Percentiles rank a stretch among this genome's conserved stretches.
Evolutionary conservation across 1,284 basidiomycete genomes (phyloP).

Genomic region (Meira nashicola): DNA sequence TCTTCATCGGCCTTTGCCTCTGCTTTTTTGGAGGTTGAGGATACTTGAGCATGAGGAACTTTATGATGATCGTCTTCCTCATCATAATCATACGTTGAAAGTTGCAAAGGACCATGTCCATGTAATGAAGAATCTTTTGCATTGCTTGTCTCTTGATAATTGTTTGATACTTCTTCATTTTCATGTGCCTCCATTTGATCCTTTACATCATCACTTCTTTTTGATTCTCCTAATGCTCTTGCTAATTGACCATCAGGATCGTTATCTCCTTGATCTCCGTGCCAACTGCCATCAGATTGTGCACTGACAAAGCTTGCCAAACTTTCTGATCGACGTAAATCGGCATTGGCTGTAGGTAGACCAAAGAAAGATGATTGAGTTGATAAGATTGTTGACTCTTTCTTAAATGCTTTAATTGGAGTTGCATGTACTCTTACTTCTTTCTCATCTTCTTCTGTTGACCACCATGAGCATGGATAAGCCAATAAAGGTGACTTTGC

Average conservation of each 20-base stretch:
- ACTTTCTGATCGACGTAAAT: constrained; percentile 7
- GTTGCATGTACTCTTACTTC: neutral
- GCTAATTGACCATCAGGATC: constrained; percentile 43
- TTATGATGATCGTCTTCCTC: neutral
- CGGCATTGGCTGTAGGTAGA: neutral
- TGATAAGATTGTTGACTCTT: neutral
- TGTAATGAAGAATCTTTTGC: too few species aligned
- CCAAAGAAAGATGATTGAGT: too few species aligned
- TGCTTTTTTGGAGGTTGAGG: neutral
- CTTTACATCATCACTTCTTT: too few species aligned
- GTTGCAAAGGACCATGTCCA: neutral
- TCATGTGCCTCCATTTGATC: neutral
- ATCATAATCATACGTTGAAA: neutral
- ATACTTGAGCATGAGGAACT: neutral
- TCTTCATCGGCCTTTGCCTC: neutral
- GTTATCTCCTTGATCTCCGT: constrained; percentile 38
- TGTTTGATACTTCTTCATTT: neutral
- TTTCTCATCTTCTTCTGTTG: neutral
- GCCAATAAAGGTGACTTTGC: neutral
- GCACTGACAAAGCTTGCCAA: constrained; percentile 6
- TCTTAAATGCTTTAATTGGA: too few species aligned
- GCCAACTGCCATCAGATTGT: constrained; percentile 35
- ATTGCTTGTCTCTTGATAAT: too few species aligned
- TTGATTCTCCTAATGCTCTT: constrained; percentile 25
- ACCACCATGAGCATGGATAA: constrained; percentile 4